Evolutionary conservation across 495 filamentous ascomycete species (phyloP), one percentile per base, ranked within the genome.

Genomic region (Acidomyces sp.): DNA sequence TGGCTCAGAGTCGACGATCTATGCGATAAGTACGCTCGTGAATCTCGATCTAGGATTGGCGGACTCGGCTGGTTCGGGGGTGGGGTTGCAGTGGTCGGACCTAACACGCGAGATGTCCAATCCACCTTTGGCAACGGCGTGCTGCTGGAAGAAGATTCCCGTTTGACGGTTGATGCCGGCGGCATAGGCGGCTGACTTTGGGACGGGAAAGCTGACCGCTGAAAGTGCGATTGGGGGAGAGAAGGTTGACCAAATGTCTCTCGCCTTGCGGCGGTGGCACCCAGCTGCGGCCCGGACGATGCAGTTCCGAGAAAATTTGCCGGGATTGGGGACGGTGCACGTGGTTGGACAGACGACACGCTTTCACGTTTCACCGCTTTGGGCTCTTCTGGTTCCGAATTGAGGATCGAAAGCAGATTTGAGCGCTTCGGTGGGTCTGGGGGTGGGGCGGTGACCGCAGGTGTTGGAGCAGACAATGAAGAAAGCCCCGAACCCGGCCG

Each of bases 381-480:
- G 4, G 46, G 51, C 21, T 51, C 46, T 6, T 50, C 46, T 12
- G 49, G 45, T 10, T 54, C 51, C 10, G 34, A 12, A 28, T 54
- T 54, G 5, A 54, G 33, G 4, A 54, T 44, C 2, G 46, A 46
- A 27, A 45, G 13, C 15, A 54, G 20, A 24, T 51, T 54, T 27
- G 51, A 54, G 3, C 46, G 34, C 35, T 51, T 56, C 10, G 49
- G 53, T 23, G 34, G 39, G 16, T 44, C 39, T 12, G 51, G 51
- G 20, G 53, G 48, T 10, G 45, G 37, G 11, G 43, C 31, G 3
- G 53, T 21, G 9, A 33, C 18, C 5, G 32, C 6, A 11, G 41
- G n/a, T 17, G 31, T 5, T 12, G 34, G 29, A 15, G 39, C 37
- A 29, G 39, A 39, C 18, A 36, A 37, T 34, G 20, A 12, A 4